These are phyloP conservation scores for Venturia carpophila DNA, from an alignment of 2,329 filamentous ascomycete genomes.

Conservation along the genomic window DNA sequence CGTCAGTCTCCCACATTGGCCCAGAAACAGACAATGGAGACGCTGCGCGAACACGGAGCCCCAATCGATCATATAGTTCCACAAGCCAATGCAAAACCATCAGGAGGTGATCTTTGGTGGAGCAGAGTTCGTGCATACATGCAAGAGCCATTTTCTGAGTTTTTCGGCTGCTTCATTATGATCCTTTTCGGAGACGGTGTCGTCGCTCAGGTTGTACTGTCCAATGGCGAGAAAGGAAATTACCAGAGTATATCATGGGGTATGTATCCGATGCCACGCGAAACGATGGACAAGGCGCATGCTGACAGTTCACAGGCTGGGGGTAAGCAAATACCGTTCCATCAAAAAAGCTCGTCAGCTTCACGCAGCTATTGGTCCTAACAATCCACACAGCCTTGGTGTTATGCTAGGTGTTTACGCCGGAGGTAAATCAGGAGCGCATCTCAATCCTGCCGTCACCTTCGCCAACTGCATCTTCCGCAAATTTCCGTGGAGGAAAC, in stretches of 20 bases:
- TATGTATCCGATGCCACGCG: background rate
- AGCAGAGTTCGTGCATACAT: conserved; percentile 43
- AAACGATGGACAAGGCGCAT: background rate
- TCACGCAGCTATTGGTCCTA: background rate
- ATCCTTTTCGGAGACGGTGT: conserved; percentile 64
- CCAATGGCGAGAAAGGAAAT: conserved; percentile 17
- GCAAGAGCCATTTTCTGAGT: conserved; percentile 57
- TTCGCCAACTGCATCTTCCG: conserved; percentile 38
- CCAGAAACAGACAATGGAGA: conserved; percentile 6
- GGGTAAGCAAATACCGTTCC: background rate
- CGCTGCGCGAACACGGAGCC: conserved; percentile 17
- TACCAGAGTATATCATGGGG: conserved; percentile 19
- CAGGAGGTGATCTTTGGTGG: conserved; percentile 42
- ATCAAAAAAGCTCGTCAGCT: background rate
- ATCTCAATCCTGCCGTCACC: conserved; percentile 42
- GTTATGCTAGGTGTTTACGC: conserved; percentile 43
- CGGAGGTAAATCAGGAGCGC: conserved; percentile 41
- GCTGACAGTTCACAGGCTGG: conserved; percentile 1
- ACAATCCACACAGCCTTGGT: conserved; percentile 12
- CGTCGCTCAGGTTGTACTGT: conserved; percentile 60
- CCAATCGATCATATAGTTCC: conserved; percentile 14
- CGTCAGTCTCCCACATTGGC: background rate
- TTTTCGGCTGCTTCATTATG: conserved; percentile 60
- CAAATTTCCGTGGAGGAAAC: conserved; percentile 46
- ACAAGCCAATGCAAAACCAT: conserved; percentile 23